These are phyloP conservation scores for Candolleomyces eurysporus DNA, from an alignment of 768 basidiomycete species.

Conservation along the genomic window DNA sequence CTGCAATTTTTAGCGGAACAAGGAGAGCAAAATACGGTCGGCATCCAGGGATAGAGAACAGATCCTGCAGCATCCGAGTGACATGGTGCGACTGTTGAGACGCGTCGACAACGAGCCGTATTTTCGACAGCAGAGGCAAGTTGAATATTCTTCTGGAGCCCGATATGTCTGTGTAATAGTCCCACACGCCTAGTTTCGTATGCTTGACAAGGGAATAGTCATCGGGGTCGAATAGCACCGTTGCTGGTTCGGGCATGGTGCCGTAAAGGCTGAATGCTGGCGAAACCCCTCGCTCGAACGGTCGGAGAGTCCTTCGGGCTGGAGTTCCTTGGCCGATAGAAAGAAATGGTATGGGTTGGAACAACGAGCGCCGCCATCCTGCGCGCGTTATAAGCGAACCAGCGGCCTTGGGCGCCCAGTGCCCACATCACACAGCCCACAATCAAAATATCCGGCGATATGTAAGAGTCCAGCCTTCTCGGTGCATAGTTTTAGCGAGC, in stretches of 20 bases:
- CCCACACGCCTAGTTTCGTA: constrained; percentile 69
- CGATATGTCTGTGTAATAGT: constrained; percentile 63
- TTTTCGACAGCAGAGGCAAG: constrained; percentile 38
- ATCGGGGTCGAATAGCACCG: constrained; percentile 28
- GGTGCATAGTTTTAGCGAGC: too few relatives aligned
- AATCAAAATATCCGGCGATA: too few relatives aligned
- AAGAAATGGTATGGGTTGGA: too few relatives aligned
- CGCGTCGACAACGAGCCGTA: constrained; percentile 48
- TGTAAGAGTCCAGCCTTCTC: too few relatives aligned
- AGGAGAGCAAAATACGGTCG: constrained; percentile 47
- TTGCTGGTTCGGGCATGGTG: background rate
- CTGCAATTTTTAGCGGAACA: constrained; percentile 37
- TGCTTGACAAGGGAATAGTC: constrained; percentile 50
- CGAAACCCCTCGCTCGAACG: too few relatives aligned
- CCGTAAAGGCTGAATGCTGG: too few relatives aligned
- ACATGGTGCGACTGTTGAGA: constrained; percentile 55
- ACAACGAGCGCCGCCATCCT: too few relatives aligned
- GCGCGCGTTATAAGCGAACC: too few relatives aligned
- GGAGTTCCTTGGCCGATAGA: too few relatives aligned
- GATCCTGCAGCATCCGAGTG: constrained; percentile 63
- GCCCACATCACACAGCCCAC: too few relatives aligned
- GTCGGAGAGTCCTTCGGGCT: too few relatives aligned
- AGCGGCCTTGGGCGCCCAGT: too few relatives aligned
- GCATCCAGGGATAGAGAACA: constrained; percentile 52
- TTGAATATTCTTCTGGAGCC: constrained; percentile 27